A percentile compares a stretch with the other conserved stretches of the same genome.
Evolutionary conservation across 1,284 basidiomycete species (phyloP).

Genomic region (Mycosarcoma maydis): DNA sequence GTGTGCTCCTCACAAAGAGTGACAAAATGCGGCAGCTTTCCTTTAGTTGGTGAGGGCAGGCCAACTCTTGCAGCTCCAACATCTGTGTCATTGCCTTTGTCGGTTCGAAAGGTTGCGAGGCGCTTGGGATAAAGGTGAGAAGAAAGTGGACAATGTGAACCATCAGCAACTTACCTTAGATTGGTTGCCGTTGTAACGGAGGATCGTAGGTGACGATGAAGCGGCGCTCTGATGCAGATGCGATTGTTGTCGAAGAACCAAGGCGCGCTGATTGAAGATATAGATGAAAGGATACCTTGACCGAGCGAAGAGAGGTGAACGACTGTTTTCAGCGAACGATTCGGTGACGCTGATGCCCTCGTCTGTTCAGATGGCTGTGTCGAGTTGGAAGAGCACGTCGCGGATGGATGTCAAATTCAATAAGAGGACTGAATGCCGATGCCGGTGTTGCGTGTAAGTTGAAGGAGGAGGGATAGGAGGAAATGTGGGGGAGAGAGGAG

Average conservation of each 20-base stretch:
- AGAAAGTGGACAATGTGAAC: too few relatives aligned
- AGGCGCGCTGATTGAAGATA: too few relatives aligned
- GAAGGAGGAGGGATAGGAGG: background rate
- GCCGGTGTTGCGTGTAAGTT: too few relatives aligned
- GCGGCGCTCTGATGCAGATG: background rate
- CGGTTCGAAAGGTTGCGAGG: too few relatives aligned
- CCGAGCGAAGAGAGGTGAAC: background rate
- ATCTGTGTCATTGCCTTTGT: too few relatives aligned
- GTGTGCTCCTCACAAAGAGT: too few relatives aligned
- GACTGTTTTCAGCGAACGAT: background rate
- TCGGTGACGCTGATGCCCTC: background rate
- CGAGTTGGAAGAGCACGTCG: background rate
- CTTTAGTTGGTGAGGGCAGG: too few relatives aligned
- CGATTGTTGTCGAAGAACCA: background rate
- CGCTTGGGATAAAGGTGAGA: background rate
- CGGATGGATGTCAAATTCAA: background rate
- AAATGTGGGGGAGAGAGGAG: background rate
- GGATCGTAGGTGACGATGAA: background rate
- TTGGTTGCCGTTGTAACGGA: slow-evolving; percentile 2
- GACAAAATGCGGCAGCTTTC: too few relatives aligned
- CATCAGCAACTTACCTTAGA: slow-evolving; percentile 32
- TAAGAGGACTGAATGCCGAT: too few relatives aligned
- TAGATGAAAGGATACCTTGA: too few relatives aligned
- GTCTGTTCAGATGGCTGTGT: background rate
- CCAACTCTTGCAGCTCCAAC: too few relatives aligned